These are phyloP conservation scores for Sonneratia alba DNA, from an alignment of 345 rosid genomes.

Conservation along the genomic window DNA sequence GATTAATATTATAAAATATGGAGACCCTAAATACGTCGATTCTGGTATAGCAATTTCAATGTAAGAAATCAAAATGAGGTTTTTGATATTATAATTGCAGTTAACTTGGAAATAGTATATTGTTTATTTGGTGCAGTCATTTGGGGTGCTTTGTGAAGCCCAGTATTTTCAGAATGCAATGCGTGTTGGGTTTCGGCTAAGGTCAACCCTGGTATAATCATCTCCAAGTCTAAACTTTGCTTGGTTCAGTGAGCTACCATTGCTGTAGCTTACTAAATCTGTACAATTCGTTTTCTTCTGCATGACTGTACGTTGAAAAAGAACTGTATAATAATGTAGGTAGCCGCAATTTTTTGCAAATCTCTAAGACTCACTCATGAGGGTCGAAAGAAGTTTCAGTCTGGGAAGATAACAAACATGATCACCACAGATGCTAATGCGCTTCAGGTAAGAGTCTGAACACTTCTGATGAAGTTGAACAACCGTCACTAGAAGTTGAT, in stretches of 20 bases:
- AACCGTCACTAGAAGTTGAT: not conserved
- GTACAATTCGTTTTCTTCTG: not conserved
- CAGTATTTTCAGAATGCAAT: constrained; percentile 74
- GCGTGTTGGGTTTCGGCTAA: constrained; percentile 83
- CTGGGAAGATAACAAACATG: constrained; percentile 91
- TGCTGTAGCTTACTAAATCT: not conserved
- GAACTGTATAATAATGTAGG: constrained; percentile 24
- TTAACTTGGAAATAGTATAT: not conserved
- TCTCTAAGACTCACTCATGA: constrained; percentile 79
- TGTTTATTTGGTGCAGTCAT: constrained; percentile 32
- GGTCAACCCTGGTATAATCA: constrained; percentile 77
- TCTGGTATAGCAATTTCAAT: not conserved
- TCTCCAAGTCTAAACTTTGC: constrained; percentile 7
- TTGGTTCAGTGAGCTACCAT: not conserved
- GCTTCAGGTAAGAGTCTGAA: constrained; percentile 49
- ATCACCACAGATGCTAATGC: constrained; percentile 92
- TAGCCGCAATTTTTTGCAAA: constrained; percentile 90
- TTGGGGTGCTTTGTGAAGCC: constrained; percentile 68
- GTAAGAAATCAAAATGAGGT: not conserved
- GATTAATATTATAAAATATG: not conserved
- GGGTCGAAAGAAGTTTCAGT: constrained; percentile 67
- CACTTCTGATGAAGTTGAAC: not conserved
- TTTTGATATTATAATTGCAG: not conserved
- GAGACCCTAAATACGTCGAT: not conserved
- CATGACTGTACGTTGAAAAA: not conserved